Percentiles rank a stretch among this genome's conserved stretches.
Evolutionary conservation across 768 basidiomycete genomes (phyloP).

Genomic region (Cytidiella melzeri): DNA sequence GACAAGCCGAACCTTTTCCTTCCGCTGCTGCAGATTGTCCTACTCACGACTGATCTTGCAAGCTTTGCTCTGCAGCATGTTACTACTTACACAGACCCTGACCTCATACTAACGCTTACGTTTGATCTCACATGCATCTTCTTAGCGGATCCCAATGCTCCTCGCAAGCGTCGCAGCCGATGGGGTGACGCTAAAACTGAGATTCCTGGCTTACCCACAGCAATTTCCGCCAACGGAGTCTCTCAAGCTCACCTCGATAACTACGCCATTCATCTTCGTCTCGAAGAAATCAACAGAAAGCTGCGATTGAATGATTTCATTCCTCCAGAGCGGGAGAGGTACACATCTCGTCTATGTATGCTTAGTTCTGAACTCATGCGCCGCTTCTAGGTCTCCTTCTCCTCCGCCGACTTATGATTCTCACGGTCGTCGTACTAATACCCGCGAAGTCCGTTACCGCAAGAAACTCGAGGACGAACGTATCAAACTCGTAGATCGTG

Average conservation of each 20-base stretch:
- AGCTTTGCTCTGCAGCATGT: slow-evolving; percentile 8
- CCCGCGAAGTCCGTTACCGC: slow-evolving; percentile 95
- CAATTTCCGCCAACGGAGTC: slow-evolving; percentile 88
- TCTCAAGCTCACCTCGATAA: slow-evolving; percentile 95
- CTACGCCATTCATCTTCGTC: slow-evolving; percentile 91
- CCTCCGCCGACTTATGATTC: slow-evolving; percentile 97
- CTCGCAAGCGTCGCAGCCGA: slow-evolving; percentile 92
- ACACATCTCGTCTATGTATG: slow-evolving; percentile 5
- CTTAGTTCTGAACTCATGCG: slow-evolving; percentile 16
- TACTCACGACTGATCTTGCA: slow-evolving; percentile 14
- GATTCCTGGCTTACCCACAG: slow-evolving; percentile 89
- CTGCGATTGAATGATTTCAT: slow-evolving; percentile 90
- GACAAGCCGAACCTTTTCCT: slow-evolving; percentile 3
- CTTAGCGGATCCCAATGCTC: slow-evolving; percentile 76
- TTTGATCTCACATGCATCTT: slow-evolving; percentile 27
- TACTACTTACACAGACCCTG: slow-evolving; percentile 27
- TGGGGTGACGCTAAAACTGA: slow-evolving; percentile 95
- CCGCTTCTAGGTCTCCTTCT: slow-evolving; percentile 73
- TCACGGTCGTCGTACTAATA: slow-evolving; percentile 97
- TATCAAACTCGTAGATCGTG: slow-evolving; percentile 87
- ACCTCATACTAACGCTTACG: slow-evolving; percentile 54
- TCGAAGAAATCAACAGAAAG: slow-evolving; percentile 98
- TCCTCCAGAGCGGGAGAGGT: slow-evolving; percentile 93
- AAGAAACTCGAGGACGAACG: slow-evolving; percentile 94
- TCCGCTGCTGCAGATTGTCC: slow-evolving; percentile 15